These are phyloP conservation scores for Leptographium lundbergii DNA, from an alignment of 2,329 filamentous ascomycete genomes.

Conservation along the genomic window DNA sequence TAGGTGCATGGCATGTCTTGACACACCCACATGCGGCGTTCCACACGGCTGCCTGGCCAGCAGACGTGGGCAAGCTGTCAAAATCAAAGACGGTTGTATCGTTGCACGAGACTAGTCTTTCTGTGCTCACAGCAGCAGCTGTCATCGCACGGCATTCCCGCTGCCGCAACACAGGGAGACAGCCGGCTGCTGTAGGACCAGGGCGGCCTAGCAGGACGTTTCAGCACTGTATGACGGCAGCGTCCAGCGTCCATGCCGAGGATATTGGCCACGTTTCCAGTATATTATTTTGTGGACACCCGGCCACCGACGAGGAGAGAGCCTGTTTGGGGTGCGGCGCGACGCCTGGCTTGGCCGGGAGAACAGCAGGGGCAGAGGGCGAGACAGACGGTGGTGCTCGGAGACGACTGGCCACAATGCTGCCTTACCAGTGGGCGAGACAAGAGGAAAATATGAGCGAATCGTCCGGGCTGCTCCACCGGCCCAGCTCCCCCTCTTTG, in stretches of 20 bases:
- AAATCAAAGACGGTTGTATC: neutral
- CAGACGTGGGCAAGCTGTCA: neutral
- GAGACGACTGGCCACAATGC: neutral
- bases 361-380: neutral
- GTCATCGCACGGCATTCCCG: neutral
- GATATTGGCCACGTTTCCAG: neutral
- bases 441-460: neutral
- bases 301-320: neutral
- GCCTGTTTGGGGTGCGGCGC: neutral
- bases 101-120: neutral
- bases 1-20: neutral
- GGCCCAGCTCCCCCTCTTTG: neutral
- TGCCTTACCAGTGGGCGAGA: neutral
- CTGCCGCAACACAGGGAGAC: neutral
- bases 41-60: neutral
- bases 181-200: neutral
- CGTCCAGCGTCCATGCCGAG: neutral
- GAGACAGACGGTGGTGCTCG: neutral
- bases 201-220: neutral
- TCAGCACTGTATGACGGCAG: neutral
- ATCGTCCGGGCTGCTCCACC: neutral
- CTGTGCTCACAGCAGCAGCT: neutral
- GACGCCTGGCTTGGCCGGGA: neutral
- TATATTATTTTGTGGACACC: neutral
- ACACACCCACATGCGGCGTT: neutral